Evolutionary conservation across 2,329 filamentous ascomycete genomes (phyloP).

Genomic region (Macrophomina tecta): DNA sequence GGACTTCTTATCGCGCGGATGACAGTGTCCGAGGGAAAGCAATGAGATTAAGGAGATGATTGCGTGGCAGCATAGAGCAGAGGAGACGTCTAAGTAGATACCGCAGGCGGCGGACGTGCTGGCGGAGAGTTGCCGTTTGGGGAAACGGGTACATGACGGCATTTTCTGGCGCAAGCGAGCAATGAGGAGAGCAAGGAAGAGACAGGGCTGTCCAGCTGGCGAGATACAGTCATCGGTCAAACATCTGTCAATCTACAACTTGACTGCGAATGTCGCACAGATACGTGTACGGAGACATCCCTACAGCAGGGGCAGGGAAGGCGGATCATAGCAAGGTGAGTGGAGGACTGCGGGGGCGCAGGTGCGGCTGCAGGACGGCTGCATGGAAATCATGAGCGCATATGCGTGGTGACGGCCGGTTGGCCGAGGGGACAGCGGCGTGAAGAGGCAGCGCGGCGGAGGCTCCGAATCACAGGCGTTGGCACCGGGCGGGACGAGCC

Average conservation of each 20-base stretch:
- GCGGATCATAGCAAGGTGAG: not conserved
- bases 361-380: conserved; percentile 24
- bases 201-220: conserved; percentile 2
- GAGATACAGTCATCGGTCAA: not conserved
- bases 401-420: conserved; percentile 25
- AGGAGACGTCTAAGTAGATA: conserved; percentile 23
- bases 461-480: conserved; percentile 15
- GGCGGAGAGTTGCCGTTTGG: conserved; percentile 14
- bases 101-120: not conserved
- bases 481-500: conserved; percentile 13
- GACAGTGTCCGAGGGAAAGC: conserved; percentile 1
- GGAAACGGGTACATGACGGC: conserved; percentile 25
- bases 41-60: conserved; percentile 33
- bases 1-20: conserved; percentile 13
- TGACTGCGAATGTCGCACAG: conserved; percentile 27
- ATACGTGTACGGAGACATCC: conserved; percentile 27
- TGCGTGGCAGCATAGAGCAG: conserved; percentile 43
- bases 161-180: conserved; percentile 17
- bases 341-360: conserved; percentile 16
- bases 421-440: not conserved
- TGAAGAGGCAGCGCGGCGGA: not conserved
- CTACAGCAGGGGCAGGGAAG: not conserved
- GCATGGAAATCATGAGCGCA: conserved; percentile 25
- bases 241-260: conserved; percentile 29
- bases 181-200: conserved; percentile 20